Percentiles rank a stretch among this genome's conserved stretches.
Conservation (phyloP, 2,329 filamentous ascomycete genomes). For the Sporothrix inflata region DNA sequence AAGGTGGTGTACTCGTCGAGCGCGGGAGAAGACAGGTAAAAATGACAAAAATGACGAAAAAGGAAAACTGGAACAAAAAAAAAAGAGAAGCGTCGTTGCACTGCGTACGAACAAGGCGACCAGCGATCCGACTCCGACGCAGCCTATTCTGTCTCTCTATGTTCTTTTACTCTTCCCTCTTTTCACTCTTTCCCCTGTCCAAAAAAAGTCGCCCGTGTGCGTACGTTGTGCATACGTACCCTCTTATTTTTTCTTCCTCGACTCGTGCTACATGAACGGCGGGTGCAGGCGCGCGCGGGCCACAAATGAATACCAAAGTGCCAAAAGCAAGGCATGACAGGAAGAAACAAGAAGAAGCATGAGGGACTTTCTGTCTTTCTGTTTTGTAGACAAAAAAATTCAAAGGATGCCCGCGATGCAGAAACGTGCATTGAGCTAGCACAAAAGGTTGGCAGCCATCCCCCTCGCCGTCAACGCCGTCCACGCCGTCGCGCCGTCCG, state of each 20-base stretch:
- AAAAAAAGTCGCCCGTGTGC: background rate
- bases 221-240: background rate
- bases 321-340: background rate
- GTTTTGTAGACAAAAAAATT: background rate
- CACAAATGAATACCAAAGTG: background rate
- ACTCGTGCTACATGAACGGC: background rate
- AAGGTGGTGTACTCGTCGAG: constrained; percentile 7
- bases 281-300: background rate
- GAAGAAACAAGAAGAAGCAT: background rate
- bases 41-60: background rate
- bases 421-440: background rate
- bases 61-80: background rate
- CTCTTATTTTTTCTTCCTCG: background rate
- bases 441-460: constrained; percentile 3
- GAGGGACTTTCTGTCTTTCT: too few species aligned
- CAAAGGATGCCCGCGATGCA: background rate
- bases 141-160: too few species aligned
- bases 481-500: background rate
- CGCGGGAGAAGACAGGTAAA: background rate
- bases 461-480: background rate
- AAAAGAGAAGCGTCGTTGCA: background rate
- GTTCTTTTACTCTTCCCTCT: background rate
- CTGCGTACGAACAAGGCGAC: background rate
- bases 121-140: background rate
- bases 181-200: too few species aligned